Conservation (phyloP, 1,139 yeast genomes). For the Hansenula sp. region DNA sequence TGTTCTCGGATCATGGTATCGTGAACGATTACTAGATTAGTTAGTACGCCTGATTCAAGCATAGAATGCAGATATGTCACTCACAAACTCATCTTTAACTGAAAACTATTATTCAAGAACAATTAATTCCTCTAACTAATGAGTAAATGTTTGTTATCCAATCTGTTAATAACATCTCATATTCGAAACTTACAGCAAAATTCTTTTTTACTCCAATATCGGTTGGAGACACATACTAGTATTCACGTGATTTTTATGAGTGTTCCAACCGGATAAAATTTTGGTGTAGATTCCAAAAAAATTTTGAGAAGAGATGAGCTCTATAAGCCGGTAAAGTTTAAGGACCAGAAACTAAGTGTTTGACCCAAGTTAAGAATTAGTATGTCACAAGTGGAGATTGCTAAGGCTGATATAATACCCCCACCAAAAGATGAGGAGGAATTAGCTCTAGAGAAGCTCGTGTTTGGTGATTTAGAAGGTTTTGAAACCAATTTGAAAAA, state of each 20-base stretch:
- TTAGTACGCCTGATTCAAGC: neutral
- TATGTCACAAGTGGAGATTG: constrained; percentile 7
- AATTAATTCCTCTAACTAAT: too few species aligned
- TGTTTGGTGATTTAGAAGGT: constrained; percentile 84
- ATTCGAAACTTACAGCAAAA: constrained; percentile 1
- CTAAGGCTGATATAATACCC: constrained; percentile 30
- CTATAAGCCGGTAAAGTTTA: too few species aligned
- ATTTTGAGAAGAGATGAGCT: constrained; percentile 2
- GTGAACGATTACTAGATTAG: constrained; percentile 22
- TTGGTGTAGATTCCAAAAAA: neutral
- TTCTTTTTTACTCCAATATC: too few species aligned
- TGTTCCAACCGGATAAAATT: constrained; percentile 5
- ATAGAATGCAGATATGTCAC: too few species aligned
- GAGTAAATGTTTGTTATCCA: too few species aligned
- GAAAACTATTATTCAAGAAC: too few species aligned
- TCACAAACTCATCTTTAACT: too few species aligned
- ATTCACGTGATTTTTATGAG: neutral
- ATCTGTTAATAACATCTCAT: too few species aligned
- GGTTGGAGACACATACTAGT: too few species aligned
- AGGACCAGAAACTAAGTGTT: too few species aligned
- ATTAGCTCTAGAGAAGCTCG: constrained; percentile 68
- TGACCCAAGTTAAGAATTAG: too few species aligned
- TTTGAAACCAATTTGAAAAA: constrained; percentile 58
- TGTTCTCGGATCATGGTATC: constrained; percentile 72
- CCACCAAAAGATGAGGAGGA: constrained; percentile 86